phyloP scores from a whole-genome alignment of 495 filamentous ascomycete genomes.

The Neurospora sp. region DNA sequence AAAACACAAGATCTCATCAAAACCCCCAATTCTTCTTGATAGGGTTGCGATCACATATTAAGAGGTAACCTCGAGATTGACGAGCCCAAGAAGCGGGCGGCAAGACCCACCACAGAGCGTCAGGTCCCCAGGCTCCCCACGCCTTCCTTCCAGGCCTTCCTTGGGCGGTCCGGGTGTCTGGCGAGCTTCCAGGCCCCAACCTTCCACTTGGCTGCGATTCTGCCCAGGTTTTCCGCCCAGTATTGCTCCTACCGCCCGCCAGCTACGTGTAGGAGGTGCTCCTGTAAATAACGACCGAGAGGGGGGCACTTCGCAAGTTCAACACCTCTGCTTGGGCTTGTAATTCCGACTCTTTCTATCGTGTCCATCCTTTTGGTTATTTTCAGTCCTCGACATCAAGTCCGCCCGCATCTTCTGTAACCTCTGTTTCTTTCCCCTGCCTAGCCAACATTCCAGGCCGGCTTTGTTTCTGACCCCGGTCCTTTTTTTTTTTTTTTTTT shows the following conservation, averaged over 20 bases:
- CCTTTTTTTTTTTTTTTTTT: background rate
- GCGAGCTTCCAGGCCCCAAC: background rate
- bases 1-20: background rate
- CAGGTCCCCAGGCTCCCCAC: background rate
- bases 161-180: background rate
- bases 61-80: background rate
- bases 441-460: background rate
- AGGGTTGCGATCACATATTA: background rate
- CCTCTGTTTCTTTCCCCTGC: background rate
- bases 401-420: background rate
- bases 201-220: background rate
- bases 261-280: background rate
- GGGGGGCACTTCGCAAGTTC: background rate
- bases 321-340: background rate
- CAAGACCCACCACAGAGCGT: background rate
- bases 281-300: background rate
- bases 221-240: background rate
- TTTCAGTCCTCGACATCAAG: background rate
- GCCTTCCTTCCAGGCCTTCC: background rate
- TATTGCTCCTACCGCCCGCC: background rate
- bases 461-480: background rate
- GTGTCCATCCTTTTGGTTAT: slow-evolving; percentile 1
- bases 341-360: background rate
- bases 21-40: background rate
- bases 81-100: background rate